These are phyloP conservation scores for Penicillium frequentans DNA, from an alignment of 2,329 filamentous ascomycete species.

Conservation along the genomic window DNA sequence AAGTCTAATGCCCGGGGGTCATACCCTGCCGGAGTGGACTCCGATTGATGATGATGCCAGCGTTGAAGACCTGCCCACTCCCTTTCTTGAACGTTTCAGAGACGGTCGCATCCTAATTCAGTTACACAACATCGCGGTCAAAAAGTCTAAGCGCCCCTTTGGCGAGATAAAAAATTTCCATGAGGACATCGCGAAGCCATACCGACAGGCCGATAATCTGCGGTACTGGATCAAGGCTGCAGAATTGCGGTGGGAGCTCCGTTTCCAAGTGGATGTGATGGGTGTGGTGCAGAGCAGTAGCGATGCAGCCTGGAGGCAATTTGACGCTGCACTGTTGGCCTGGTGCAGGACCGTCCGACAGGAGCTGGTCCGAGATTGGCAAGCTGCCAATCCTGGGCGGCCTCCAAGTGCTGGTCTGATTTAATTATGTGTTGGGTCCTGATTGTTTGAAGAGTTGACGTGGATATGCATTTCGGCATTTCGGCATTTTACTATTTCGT, in stretches of 20 bases:
- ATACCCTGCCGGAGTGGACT: constrained; percentile 68
- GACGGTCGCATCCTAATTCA: constrained; percentile 80
- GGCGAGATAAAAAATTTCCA: constrained; percentile 87
- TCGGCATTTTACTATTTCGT: constrained; percentile 11
- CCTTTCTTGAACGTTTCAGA: constrained; percentile 71
- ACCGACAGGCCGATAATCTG: constrained; percentile 89
- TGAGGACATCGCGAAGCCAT: constrained; percentile 91
- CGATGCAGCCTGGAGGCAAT: constrained; percentile 70
- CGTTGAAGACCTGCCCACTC: constrained; percentile 49
- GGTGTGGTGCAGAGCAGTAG: constrained; percentile 75
- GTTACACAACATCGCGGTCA: constrained; percentile 86
- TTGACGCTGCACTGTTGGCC: constrained; percentile 77
- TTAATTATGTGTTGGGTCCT: constrained; percentile 6
- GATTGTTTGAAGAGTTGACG: background rate
- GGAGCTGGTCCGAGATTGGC: constrained; percentile 77
- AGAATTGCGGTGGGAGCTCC: constrained; percentile 88
- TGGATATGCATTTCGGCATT: constrained; percentile 15
- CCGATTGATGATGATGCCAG: constrained; percentile 50
- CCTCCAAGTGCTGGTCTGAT: constrained; percentile 25
- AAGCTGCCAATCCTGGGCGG: constrained; percentile 35
- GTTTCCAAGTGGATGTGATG: constrained; percentile 79
- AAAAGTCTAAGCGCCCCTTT: constrained; percentile 81
- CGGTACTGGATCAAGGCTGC: constrained; percentile 96
- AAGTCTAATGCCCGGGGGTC: constrained; percentile 63
- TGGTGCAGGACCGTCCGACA: constrained; percentile 83